These are phyloP conservation scores for Globisporangium viniferum DNA, from an alignment of 352 stramenopile species.

Conservation along the genomic window DNA sequence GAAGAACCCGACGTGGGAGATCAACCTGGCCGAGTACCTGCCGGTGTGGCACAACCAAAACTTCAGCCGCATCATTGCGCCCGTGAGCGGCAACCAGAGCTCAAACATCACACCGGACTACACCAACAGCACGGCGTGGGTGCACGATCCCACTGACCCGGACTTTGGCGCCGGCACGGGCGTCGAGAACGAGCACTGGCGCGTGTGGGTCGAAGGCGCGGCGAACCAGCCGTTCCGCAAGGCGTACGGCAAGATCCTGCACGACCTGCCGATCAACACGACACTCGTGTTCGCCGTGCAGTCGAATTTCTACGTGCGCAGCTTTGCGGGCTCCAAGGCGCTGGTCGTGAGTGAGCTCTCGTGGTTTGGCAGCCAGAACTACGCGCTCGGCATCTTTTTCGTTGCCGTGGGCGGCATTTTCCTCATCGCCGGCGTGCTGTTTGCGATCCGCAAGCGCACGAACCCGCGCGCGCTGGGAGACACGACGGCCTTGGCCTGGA, in stretches of 20 bases:
- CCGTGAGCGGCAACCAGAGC: slow-evolving; percentile 16
- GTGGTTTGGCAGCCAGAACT: slow-evolving; percentile 72
- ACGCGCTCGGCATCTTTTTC: slow-evolving; percentile 51
- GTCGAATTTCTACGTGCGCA: slow-evolving; percentile 77
- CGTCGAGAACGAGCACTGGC: slow-evolving; percentile 74
- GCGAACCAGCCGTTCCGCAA: slow-evolving; percentile 68
- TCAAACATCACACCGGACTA: slow-evolving; percentile 54
- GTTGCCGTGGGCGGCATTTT: slow-evolving; percentile 55
- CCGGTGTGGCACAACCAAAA: slow-evolving; percentile 74
- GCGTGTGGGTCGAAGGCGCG: slow-evolving; percentile 68
- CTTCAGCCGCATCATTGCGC: slow-evolving; percentile 69
- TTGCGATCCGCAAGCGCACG: slow-evolving; percentile 42
- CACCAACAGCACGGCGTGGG: slow-evolving; percentile 77
- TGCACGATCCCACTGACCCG: slow-evolving; percentile 45
- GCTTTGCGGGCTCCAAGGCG: slow-evolving; percentile 61
- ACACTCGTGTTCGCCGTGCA: slow-evolving; percentile 73
- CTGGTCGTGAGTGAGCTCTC: slow-evolving; percentile 58
- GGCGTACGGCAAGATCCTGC: slow-evolving; percentile 57
- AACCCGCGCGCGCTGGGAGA: slow-evolving; percentile 52
- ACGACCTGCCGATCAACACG: slow-evolving; percentile 46
- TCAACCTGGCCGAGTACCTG: slow-evolving; percentile 35
- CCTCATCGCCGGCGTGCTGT: slow-evolving; percentile 39
- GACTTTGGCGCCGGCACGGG: slow-evolving; percentile 41
- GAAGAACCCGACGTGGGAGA: slow-evolving; percentile 55
- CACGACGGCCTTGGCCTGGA: slow-evolving; percentile 52